Base-by-base conservation (phyloP, 805 yeast species). In the Torulaspora delbrueckii region DNA sequence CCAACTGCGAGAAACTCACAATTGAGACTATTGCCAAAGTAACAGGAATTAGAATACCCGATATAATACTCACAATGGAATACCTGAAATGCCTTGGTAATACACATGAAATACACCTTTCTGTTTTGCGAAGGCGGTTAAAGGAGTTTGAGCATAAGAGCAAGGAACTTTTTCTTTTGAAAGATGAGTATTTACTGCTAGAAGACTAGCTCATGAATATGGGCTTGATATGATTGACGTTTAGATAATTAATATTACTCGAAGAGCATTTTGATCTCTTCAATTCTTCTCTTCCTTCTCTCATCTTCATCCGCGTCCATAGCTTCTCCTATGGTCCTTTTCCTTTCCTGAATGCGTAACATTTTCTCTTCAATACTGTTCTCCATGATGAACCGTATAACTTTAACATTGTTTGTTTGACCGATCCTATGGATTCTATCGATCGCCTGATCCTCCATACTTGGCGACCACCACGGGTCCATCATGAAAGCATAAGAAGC, bases 381-480 rank as follows among this genome's bases (percentile, higher is more conserved):
- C 54, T 82, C 82, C 66, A 90, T 81, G 36, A 90, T 87, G 58
- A 90, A 90, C 47, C 97, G 68, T 1, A 79, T 71, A 25, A 90
- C 89, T 50, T 77, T 78, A 10, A 91, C 97, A 34, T 74, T 74
- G 22, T 73, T 76, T 8, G 70, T 69, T 60, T 90, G 98, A 0
- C 98, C 97, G 59, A 91, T 86, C 54, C 98, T 75, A 60, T 90
- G 96, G 13, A 91, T 76, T 56, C 98, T 70, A 66, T 89, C 96
- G 48, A 89, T 86, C 0, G 96, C 96, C 63, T 88, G 96, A 41
- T 86, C 87, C 57, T 88, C 96, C 43, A 84, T 79, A 40, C 95
- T 86, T 37, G 87, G 95, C 25, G 93, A 86, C 97, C 97, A 90
- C 93, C 96, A 90, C 0, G 97, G 96, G 58, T 90, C 97, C 87